phyloP scores from a whole-genome alignment of 169 alveolate genomes.

The Plasmodium cynomolgi region DNA sequence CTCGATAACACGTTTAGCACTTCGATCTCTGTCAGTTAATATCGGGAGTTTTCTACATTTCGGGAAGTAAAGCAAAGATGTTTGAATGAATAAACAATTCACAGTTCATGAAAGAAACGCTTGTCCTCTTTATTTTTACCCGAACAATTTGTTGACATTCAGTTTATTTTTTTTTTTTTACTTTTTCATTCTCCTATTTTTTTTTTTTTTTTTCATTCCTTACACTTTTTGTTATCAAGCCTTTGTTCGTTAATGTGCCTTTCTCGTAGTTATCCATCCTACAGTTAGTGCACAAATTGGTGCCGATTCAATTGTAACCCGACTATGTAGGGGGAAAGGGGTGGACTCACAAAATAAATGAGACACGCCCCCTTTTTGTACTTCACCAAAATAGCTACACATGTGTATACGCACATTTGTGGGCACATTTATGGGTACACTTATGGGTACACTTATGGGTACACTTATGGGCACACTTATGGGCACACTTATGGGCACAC shows the following conservation, averaged over 20 bases:
- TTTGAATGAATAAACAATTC: background rate
- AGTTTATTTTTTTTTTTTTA: background rate
- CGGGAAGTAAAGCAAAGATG: background rate
- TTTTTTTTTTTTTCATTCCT: background rate
- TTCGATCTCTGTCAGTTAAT: background rate
- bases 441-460: background rate
- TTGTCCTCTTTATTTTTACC: background rate
- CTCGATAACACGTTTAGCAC: background rate
- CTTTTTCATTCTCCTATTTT: background rate
- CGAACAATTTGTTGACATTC: background rate
- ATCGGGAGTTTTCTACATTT: background rate
- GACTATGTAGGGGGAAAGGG: background rate
- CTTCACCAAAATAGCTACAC: background rate
- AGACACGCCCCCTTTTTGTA: background rate
- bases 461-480: background rate
- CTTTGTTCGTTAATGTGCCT: background rate
- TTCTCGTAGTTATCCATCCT: background rate
- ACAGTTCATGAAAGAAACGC: background rate
- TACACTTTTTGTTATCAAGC: background rate
- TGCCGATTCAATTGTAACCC: background rate
- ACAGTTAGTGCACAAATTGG: background rate
- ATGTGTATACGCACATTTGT: background rate
- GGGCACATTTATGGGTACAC: background rate
- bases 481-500: background rate
- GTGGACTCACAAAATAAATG: background rate